Conservation (phyloP, 768 basidiomycete species). For the Pleurotus salmoneostramineus region DNA sequence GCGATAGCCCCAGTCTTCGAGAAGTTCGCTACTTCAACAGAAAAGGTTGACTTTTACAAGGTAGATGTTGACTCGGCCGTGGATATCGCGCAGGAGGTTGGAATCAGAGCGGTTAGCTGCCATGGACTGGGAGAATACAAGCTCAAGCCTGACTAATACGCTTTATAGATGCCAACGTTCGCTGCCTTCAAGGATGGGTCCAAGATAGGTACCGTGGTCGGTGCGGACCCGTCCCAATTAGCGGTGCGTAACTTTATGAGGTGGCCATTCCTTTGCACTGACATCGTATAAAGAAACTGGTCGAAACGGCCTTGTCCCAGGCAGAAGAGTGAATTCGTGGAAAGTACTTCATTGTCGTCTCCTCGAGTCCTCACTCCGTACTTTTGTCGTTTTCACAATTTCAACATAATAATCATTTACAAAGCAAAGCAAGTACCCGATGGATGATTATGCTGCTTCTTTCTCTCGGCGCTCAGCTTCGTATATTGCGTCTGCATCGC, state of each 20-base stretch:
- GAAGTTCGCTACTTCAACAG: conserved; percentile 33
- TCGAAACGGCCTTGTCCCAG: too few relatives aligned
- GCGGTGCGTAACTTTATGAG: conserved; percentile 1
- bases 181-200: conserved; percentile 12
- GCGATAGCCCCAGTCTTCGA: conserved; percentile 65
- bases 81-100: conserved; percentile 53
- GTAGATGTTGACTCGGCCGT: conserved; percentile 64
- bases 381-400: too few relatives aligned
- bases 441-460: not conserved
- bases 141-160: not conserved
- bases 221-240: conserved; percentile 8
- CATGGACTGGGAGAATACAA: not conserved
- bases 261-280: not conserved
- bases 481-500: not conserved
- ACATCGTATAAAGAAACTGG: not conserved
- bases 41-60: conserved; percentile 59
- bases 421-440: not conserved
- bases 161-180: conserved; percentile 31
- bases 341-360: too few relatives aligned
- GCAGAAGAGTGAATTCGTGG: too few relatives aligned
- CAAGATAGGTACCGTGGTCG: conserved; percentile 9
- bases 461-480: not conserved
- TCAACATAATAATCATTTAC: too few relatives aligned
- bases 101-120: conserved; percentile 55
- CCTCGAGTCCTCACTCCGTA: too few relatives aligned